phyloP scores from a whole-genome alignment of 441 rosid species.

The Macaranga tanarius region DNA sequence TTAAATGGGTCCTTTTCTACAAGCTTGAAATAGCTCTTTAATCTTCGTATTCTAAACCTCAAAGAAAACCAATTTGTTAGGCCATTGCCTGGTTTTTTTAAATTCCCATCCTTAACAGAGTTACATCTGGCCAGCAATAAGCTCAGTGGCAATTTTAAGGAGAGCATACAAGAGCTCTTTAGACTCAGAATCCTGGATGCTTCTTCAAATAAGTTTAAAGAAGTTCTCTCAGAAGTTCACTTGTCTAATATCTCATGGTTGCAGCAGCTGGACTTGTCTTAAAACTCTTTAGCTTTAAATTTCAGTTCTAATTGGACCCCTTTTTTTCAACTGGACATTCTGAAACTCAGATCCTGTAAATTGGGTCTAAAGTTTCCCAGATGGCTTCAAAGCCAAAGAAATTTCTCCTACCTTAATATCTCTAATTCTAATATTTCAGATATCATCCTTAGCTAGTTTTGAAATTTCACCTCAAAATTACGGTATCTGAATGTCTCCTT shows the following conservation, averaged over 20 bases:
- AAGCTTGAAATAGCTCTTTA: background rate
- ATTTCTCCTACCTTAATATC: slow-evolving; percentile 7
- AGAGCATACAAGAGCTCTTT: background rate
- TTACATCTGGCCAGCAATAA: background rate
- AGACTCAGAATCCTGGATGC: slow-evolving; percentile 4
- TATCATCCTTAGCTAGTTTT: slow-evolving; percentile 7
- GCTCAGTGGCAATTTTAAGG: background rate
- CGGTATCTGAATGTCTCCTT: slow-evolving; percentile 1
- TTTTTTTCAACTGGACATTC: background rate
- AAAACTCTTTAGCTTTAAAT: slow-evolving; percentile 11
- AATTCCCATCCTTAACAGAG: background rate
- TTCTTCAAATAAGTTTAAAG: slow-evolving; percentile 5
- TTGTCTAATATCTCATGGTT: slow-evolving; percentile 16
- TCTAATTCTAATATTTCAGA: slow-evolving; percentile 18
- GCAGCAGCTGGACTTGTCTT: slow-evolving; percentile 12
- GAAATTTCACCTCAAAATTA: slow-evolving; percentile 6
- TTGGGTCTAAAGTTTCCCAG: slow-evolving; percentile 2
- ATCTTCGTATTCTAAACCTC: slow-evolving; percentile 7
- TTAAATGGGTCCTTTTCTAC: slow-evolving; percentile 14
- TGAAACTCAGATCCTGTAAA: background rate
- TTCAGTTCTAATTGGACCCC: slow-evolving; percentile 9
- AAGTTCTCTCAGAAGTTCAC: slow-evolving; percentile 6
- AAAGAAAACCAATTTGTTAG: slow-evolving; percentile 11
- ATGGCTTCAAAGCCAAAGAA: slow-evolving; percentile 6
- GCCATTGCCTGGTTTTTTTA: background rate